Evolutionary conservation across 2,329 filamentous ascomycete genomes (phyloP).

Genomic region (Harringtonia aguacate): DNA sequence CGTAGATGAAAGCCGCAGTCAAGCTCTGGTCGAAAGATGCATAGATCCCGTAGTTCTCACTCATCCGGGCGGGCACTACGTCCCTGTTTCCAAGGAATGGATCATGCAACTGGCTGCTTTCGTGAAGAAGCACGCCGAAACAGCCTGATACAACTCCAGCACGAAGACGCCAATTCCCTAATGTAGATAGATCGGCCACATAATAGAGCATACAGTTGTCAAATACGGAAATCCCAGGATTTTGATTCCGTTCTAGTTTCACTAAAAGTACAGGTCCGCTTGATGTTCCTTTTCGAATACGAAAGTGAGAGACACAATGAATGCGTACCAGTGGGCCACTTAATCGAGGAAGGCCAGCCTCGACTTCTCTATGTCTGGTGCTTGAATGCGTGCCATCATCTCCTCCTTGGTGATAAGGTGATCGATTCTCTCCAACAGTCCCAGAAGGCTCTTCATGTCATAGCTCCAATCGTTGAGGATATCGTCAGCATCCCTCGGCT

Average conservation of each 20-base stretch:
- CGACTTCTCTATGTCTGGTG: slow-evolving; percentile 14
- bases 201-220: too few relatives aligned
- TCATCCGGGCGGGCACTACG: slow-evolving; percentile 84
- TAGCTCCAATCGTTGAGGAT: slow-evolving; percentile 97
- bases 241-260: too few relatives aligned
- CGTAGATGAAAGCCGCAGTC: slow-evolving; percentile 66
- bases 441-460: slow-evolving; percentile 67
- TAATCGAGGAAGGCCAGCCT: slow-evolving; percentile 20
- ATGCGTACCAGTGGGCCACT: slow-evolving; percentile 10
- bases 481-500: slow-evolving; percentile 90
- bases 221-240: too few relatives aligned
- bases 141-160: not conserved
- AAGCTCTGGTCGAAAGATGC: slow-evolving; percentile 56
- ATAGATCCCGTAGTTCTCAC: slow-evolving; percentile 42
- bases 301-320: not conserved
- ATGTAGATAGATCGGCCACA: too few relatives aligned
- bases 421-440: slow-evolving; percentile 77
- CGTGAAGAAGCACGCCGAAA: slow-evolving; percentile 16
- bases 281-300: too few relatives aligned
- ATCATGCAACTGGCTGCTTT: slow-evolving; percentile 53
- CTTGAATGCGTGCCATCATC: slow-evolving; percentile 97
- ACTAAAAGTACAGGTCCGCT: too few relatives aligned
- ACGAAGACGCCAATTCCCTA: too few relatives aligned
- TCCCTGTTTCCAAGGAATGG: slow-evolving; percentile 76
- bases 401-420: slow-evolving; percentile 99